A percentile compares a stretch with the other conserved stretches of the same genome.
These are phyloP conservation scores for Cenchrus fungigraminus DNA, from an alignment of 176 grass and related monocot species.

Conservation along the genomic window DNA sequence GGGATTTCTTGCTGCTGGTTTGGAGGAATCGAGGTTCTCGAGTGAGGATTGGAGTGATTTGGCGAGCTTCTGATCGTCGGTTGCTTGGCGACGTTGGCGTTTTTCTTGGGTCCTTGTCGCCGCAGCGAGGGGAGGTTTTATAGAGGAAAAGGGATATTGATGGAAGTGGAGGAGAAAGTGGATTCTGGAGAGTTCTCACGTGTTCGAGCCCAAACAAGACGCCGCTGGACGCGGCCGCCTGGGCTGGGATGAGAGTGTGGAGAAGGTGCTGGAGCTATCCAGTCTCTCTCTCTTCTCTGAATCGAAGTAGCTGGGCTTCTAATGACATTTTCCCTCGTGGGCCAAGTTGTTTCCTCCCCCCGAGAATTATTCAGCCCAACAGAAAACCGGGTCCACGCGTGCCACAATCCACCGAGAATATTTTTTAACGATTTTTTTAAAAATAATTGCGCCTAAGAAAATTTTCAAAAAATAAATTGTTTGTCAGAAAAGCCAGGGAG, in stretches of 20 bases:
- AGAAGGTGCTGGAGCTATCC: conserved; percentile 5
- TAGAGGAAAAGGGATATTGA: not conserved
- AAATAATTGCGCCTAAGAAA: too few relatives aligned
- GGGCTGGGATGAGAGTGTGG: not conserved
- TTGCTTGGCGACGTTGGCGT: not conserved
- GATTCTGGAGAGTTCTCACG: conserved; percentile 41
- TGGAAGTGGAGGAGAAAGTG: not conserved
- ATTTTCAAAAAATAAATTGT: too few relatives aligned
- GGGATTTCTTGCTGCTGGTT: not conserved
- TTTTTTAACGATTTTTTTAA: too few relatives aligned
- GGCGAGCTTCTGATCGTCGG: not conserved
- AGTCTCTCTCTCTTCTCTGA: not conserved
- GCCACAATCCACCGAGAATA: not conserved
- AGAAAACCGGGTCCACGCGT: not conserved
- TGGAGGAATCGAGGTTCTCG: not conserved
- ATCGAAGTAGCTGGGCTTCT: not conserved
- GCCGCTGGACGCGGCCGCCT: not conserved
- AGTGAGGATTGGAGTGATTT: not conserved
- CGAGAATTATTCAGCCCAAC: not conserved
- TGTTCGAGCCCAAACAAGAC: not conserved
- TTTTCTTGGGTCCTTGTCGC: not conserved
- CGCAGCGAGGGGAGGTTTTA: not conserved
- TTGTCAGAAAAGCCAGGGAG: too few relatives aligned
- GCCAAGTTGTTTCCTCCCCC: not conserved
- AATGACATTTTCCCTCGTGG: not conserved